phyloP scores from a whole-genome alignment of 2,329 filamentous ascomycete species.

The Ceratocystis variospora region DNA sequence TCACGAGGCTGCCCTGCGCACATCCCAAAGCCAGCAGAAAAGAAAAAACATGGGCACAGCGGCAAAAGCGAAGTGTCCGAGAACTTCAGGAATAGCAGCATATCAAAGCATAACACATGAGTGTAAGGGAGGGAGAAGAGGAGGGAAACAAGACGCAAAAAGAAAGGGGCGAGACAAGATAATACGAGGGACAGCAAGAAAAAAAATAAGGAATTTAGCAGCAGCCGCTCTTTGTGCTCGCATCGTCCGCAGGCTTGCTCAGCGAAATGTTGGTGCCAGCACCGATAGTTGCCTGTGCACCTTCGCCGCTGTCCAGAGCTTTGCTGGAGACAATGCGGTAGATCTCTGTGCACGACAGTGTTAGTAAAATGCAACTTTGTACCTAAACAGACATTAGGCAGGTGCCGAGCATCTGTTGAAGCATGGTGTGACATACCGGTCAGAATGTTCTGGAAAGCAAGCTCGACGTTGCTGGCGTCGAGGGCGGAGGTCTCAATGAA shows the following conservation, averaged over 20 bases:
- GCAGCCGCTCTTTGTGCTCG: slow-evolving; percentile 61
- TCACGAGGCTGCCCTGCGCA: slow-evolving; percentile 8
- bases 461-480: slow-evolving; percentile 96
- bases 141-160: background rate
- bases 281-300: slow-evolving; percentile 63
- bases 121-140: slow-evolving; percentile 1
- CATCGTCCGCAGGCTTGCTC: slow-evolving; percentile 68
- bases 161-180: background rate
- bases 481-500: slow-evolving; percentile 99
- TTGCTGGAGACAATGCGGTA: slow-evolving; percentile 99
- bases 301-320: slow-evolving; percentile 80
- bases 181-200: slow-evolving; percentile 13
- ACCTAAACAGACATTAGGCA: no score
- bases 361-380: background rate
- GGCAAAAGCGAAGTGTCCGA: background rate
- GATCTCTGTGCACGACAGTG: slow-evolving; percentile 53
- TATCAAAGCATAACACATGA: slow-evolving; percentile 18
- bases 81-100: slow-evolving; percentile 13
- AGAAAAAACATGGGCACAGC: slow-evolving; percentile 13
- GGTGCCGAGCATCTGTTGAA: no score
- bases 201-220: slow-evolving; percentile 41
- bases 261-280: slow-evolving; percentile 74
- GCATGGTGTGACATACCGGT: slow-evolving; percentile 52
- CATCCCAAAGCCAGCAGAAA: slow-evolving; percentile 6
- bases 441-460: slow-evolving; percentile 98